phyloP scores from a whole-genome alignment of 2,329 filamentous ascomycete genomes.

The Triangularia verruculosa region DNA sequence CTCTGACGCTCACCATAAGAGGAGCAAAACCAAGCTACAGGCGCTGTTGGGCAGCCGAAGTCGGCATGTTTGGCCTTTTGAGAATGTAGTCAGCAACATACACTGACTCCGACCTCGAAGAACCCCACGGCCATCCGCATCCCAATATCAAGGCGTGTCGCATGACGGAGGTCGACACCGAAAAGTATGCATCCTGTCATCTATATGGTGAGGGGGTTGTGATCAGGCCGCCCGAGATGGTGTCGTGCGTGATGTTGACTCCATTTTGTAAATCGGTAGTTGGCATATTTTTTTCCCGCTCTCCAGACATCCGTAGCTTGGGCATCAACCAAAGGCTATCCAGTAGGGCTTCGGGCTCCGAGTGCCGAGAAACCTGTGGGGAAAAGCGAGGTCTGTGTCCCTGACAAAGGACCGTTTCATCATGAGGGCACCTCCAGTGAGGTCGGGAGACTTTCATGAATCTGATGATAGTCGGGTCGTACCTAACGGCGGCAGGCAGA shows the following conservation, averaged over 20 bases:
- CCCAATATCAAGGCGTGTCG: slow-evolving; percentile 3
- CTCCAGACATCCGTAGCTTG: neutral
- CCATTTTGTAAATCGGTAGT: slow-evolving; percentile 14
- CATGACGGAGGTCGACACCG: slow-evolving; percentile 11
- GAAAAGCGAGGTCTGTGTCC: neutral
- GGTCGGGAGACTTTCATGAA: slow-evolving; percentile 10
- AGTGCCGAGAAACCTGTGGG: neutral
- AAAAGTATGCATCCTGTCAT: slow-evolving; percentile 9
- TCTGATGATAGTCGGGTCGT: neutral
- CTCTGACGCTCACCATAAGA: no score
- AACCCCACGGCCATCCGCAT: neutral
- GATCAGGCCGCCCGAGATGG: slow-evolving; percentile 5
- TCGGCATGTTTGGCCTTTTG: neutral
- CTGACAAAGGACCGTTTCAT: neutral
- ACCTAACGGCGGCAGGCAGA: slow-evolving; percentile 9
- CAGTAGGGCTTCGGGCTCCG: neutral
- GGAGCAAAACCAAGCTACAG: neutral
- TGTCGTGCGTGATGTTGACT: slow-evolving; percentile 10
- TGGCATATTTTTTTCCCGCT: slow-evolving; percentile 1
- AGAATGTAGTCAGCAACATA: neutral
- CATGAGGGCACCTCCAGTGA: neutral
- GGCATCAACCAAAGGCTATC: neutral
- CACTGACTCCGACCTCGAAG: neutral
- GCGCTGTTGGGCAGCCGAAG: neutral
- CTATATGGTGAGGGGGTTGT: slow-evolving; percentile 11